phyloP scores from a whole-genome alignment of 2,329 filamentous ascomycete genomes.

The Botrytis porri region DNA sequence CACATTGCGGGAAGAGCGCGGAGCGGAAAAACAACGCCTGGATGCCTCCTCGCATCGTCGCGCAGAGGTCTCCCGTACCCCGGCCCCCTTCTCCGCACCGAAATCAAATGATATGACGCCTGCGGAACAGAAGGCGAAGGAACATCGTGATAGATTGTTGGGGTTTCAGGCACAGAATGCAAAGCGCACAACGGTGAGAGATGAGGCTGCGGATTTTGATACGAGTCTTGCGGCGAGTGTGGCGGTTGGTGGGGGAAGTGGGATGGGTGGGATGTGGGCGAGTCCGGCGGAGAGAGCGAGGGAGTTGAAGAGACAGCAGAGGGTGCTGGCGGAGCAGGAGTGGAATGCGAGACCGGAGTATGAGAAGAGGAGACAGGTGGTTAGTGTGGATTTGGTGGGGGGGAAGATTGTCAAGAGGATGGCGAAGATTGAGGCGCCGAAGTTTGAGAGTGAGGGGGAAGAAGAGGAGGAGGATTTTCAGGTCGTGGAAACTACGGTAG shows the following conservation, averaged over 20 bases:
- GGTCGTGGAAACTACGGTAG: conserved; percentile 17
- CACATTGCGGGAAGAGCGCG: conserved; percentile 79
- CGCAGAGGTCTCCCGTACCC: conserved; percentile 61
- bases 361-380: conserved; percentile 67
- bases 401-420: conserved; percentile 51
- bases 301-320: conserved; percentile 68
- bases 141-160: conserved; percentile 64
- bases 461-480: conserved; percentile 30
- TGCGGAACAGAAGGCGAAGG: conserved; percentile 51
- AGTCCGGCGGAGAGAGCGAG: conserved; percentile 64
- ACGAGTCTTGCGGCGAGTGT: conserved; percentile 45
- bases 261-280: conserved; percentile 58
- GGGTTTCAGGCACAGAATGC: conserved; percentile 69
- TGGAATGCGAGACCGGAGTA: conserved; percentile 67
- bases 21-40: conserved; percentile 77
- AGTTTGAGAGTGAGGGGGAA: conserved; percentile 23
- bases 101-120: conserved; percentile 35
- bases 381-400: conserved; percentile 65
- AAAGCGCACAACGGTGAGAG: conserved; percentile 63
- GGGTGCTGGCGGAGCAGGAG: conserved; percentile 63
- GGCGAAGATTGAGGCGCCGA: conserved; percentile 33
- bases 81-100: conserved; percentile 57
- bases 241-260: not conserved
- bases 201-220: conserved; percentile 67
- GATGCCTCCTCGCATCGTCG: conserved; percentile 70